Percentiles rank a stretch among this genome's conserved stretches.
Conservation (phyloP, 176 grass and related monocot genomes). For the Raddia distichophylla region DNA sequence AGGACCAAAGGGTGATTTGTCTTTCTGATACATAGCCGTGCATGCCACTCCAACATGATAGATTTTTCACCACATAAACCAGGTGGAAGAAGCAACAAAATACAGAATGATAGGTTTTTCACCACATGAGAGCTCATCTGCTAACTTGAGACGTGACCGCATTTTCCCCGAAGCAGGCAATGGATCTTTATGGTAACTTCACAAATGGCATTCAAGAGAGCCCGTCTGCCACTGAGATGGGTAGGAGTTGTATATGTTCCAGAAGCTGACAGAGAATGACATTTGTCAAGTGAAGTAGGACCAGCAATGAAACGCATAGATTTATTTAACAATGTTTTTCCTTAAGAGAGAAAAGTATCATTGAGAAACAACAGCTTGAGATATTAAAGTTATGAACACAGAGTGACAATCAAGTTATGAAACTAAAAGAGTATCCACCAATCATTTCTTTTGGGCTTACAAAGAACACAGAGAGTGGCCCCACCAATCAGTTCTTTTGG, state of each 20-base stretch:
- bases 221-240: constrained; percentile 27
- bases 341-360: constrained; percentile 47
- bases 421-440: constrained; percentile 34
- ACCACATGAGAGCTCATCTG: constrained; percentile 3
- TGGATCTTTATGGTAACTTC: constrained; percentile 32
- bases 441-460: no score
- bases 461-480: no score
- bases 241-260: constrained; percentile 35
- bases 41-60: no score
- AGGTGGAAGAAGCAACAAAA: no score
- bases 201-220: constrained; percentile 39
- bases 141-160: constrained; percentile 19
- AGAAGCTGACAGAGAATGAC: constrained; percentile 37
- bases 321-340: constrained; percentile 48
- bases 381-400: constrained; percentile 44
- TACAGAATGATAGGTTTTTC: not conserved
- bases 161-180: not conserved
- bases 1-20: no score
- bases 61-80: no score
- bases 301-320: constrained; percentile 30
- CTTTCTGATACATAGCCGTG: no score
- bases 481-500: no score
- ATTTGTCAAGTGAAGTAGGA: constrained; percentile 33
- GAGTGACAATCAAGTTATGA: constrained; percentile 48
- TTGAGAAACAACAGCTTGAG: constrained; percentile 54